Evolutionary conservation across 2,329 filamentous ascomycete genomes (phyloP), one percentile per base, ranked within the genome.

Genomic region (Aspergillus sp.): DNA sequence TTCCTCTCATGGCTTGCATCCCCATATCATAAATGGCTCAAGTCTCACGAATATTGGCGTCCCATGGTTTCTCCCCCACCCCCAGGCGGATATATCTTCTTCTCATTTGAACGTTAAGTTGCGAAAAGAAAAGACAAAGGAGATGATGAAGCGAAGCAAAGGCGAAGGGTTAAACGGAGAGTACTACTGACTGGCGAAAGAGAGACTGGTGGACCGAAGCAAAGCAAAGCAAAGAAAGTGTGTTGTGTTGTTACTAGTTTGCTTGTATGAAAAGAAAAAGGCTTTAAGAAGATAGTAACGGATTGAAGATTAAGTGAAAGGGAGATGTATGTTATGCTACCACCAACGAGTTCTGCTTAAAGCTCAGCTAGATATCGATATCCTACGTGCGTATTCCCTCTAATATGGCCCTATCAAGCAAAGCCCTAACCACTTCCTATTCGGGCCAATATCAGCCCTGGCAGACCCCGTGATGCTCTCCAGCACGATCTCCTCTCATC

Each of bases 31-130:
- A 54, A 56, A 64, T 53, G 55, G 53, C 54, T 64, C 57, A 64
- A 59, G 59, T 63, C 61, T 69, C 61, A 68, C 59, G 64, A 27
- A 67, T 19, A 19, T 64, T 63, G 67, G 66, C 67, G 67, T 69
- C 65, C 58, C 62, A 62, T 68, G 55, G 62, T 65, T 60, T 63
- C 59, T 60, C 40, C 12, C 30, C 30, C 30, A 32, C 30, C 30
- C 30, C 30, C 19, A 1, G 19, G 28, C 4, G 40, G 40, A 55
- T 56, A 53, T 57, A 57, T 57, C 64, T 62, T 62, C 56, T 64
- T 63, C 57, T 60, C 51, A 56, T 57, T 61, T 54, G 50, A 54
- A 59, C 55, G 8, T 52, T 57, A 57, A 57, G 55, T 57, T 62
- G 57, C 57, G 57, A 55, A 62, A 58, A 60, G 62, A 55, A 59